These are phyloP conservation scores for Penicillium cosmopolitanum DNA, from an alignment of 495 filamentous ascomycete species.

Conservation along the genomic window DNA sequence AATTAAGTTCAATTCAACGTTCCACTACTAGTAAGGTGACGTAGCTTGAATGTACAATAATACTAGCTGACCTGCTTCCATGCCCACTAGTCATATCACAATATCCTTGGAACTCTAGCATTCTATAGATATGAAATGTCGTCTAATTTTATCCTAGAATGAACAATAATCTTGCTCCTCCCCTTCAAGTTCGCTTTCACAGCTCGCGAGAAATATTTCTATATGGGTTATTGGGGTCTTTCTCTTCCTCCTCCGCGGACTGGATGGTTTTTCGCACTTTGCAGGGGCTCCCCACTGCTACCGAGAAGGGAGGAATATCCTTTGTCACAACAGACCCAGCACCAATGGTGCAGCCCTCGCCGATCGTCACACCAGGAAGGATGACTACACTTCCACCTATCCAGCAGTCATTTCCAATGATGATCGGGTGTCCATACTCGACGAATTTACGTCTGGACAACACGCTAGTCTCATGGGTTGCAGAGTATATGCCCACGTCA, in stretches of 20 bases:
- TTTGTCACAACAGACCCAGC: slow-evolving; percentile 50
- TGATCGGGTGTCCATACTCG: slow-evolving; percentile 70
- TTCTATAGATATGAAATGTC: too few species aligned
- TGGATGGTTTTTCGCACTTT: slow-evolving; percentile 23
- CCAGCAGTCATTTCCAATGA: slow-evolving; percentile 81
- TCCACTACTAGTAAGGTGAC: too few species aligned
- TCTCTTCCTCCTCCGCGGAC: slow-evolving; percentile 26
- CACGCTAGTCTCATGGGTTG: slow-evolving; percentile 66
- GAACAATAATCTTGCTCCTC: too few species aligned
- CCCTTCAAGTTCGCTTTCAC: neutral
- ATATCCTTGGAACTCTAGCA: too few species aligned
- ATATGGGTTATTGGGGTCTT: slow-evolving; percentile 24
- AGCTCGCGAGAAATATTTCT: slow-evolving; percentile 8
- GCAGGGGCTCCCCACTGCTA: slow-evolving; percentile 42
- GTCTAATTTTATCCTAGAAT: too few species aligned
- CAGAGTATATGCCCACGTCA: slow-evolving; percentile 67
- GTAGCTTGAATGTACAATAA: too few species aligned
- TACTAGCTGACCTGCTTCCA: too few species aligned
- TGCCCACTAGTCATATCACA: too few species aligned
- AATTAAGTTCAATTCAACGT: too few species aligned
- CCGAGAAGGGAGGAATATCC: slow-evolving; percentile 41
- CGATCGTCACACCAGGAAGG: slow-evolving; percentile 68
- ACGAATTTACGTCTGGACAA: slow-evolving; percentile 69
- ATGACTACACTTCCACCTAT: slow-evolving; percentile 72
- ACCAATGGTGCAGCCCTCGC: slow-evolving; percentile 46